Evolutionary conservation across 331 rosid species (phyloP).

Genomic region (Acacia concinna): DNA sequence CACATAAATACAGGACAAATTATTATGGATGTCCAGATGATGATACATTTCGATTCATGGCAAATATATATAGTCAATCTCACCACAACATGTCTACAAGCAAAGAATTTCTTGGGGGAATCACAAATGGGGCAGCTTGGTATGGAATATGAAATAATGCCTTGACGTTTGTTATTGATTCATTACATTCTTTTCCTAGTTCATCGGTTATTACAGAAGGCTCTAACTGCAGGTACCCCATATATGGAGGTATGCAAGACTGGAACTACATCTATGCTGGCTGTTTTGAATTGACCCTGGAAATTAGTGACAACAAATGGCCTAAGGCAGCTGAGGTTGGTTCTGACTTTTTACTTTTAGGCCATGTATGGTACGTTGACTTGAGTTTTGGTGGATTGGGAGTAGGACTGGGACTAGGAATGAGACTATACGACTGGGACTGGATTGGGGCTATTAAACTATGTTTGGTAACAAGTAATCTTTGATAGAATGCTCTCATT

Average conservation of each 20-base stretch:
- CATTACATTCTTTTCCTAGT: slow-evolving; percentile 11
- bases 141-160: slow-evolving; percentile 42
- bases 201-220: slow-evolving; percentile 38
- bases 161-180: slow-evolving; percentile 16
- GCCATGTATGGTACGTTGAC: too few species aligned
- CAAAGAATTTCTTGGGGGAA: slow-evolving; percentile 77
- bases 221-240: slow-evolving; percentile 80
- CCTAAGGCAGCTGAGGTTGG: slow-evolving; percentile 81
- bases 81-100: slow-evolving; percentile 89
- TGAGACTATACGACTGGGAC: too few species aligned
- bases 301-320: slow-evolving; percentile 92
- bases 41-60: slow-evolving; percentile 73
- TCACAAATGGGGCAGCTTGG: slow-evolving; percentile 92
- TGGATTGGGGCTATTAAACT: too few species aligned
- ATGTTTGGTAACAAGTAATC: too few species aligned
- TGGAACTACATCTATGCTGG: slow-evolving; percentile 90
- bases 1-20: slow-evolving; percentile 55
- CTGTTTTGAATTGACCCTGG: slow-evolving; percentile 89
- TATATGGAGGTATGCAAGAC: slow-evolving; percentile 99
- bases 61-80: slow-evolving; percentile 79
- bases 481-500: too few species aligned
- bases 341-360: background rate
- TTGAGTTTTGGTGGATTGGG: too few species aligned
- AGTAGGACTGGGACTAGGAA: too few species aligned
- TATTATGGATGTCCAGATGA: slow-evolving; percentile 92